Evolutionary conservation across 768 basidiomycete genomes (phyloP), one percentile per base, ranked within the genome.

Genomic region (Pilatotrama ljubarskyi): DNA sequence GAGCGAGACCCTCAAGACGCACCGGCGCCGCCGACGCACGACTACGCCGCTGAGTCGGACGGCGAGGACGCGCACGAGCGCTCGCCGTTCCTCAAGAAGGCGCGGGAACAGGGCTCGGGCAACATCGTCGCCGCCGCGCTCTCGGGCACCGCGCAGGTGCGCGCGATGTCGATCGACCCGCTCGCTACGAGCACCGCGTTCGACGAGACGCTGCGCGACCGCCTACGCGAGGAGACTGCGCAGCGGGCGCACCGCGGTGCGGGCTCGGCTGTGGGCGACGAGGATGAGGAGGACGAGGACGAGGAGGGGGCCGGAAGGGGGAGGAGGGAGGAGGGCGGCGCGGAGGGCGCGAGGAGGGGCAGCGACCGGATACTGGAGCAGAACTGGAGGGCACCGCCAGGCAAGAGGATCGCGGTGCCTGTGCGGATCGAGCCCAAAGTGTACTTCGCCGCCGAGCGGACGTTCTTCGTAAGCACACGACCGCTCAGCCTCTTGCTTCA

Each of bases 391-490:
- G 96, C 95, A 1, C 90, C 92, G 0, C 75, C 80, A 41, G 95
- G 95, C 11, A 98, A 98, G 78, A 81, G 83, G 64, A 95, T 99
- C 58, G 85, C 94, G 0, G 85, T 98, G 2, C 95, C 96, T 24
- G 90, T 99, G n/a, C 84, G 97, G 54, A 84, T 99, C 47, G 97
- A 99, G 73, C 97, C 97, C 26, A 99, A 99, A 76, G 95, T 97
- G 3, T 96, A 95, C 70, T 99, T 98, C 72, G 97, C 97, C 6
- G 87, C 89, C 37, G 95, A 98, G 74, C 82, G 96, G 61, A 98
- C 95, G 14, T 96, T 95, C 81, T 72, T 95, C 75, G 94, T 92
- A 72, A 75, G 93, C n/a, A n/a, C n/a, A n/a, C n/a, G n/a, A n/a
- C n/a, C n/a, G n/a, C n/a, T n/a, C n/a, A n/a, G n/a, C n/a, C 22